Base-by-base conservation (phyloP, 257 asterid genomes). In the Nemophila menziesii region DNA sequence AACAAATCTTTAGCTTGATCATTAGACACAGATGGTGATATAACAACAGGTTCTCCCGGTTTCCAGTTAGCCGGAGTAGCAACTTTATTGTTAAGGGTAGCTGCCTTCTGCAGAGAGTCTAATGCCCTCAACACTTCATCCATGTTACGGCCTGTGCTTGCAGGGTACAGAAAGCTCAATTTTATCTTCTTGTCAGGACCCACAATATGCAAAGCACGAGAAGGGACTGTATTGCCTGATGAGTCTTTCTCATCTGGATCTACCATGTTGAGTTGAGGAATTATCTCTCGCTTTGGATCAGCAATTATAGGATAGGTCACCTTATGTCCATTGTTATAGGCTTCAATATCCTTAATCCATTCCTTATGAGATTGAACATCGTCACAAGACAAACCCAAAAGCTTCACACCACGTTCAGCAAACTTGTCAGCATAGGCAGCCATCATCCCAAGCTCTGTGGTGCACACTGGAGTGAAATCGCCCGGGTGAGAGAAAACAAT, bases 401-500 rank as follows among this genome's bases (percentile, higher is more conserved):
- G 92, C 74, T 80, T 78, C n/a, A 76, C 87, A 5, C 95, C 92
- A 7, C 86, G 55, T 56, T 72, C 64, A 1, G 53, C 58, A 24
- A 89, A 89, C 71, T 78, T 78, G 64, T 44, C 61, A 2, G 87
- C 75, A 22, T 89, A 84, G 1, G 71, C 80, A 0, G 97, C 93
- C 93, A 89, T 89, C 60, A 55, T 54, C 0, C 90, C 92, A 0
- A 89, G 72, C 36, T 89, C 95, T n/a, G 95, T 83, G 14, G 97
- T 83, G 59, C 97, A 87, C 3, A 87, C 97, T 4, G 97, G 95
- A 2, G 95, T 87, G 44, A 87, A 87, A 46, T 87, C 97, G 5
- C 79, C 92, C 2, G 97, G 97, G 49, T 82, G 94, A 34, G 97
- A 87, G 55, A 87, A 82, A 60, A 87, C 51, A 70, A 82, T 71